Percentiles rank a stretch among this genome's conserved stretches.
These are phyloP conservation scores for Aspergillus sp. DNA, from an alignment of 2,329 filamentous ascomycete genomes.

Conservation along the genomic window DNA sequence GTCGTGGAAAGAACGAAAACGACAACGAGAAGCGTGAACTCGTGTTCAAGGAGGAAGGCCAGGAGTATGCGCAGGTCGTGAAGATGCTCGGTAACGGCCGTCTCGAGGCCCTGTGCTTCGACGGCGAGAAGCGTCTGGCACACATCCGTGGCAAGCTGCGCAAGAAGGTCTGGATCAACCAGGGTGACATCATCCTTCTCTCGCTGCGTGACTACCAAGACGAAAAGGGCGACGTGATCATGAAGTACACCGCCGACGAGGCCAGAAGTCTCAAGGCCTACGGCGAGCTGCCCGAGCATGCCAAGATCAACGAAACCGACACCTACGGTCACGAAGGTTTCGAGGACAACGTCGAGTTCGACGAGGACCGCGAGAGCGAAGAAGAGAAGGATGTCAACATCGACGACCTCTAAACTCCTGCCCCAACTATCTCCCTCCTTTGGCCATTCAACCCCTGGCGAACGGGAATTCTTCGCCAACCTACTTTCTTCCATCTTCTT, in stretches of 20 bases:
- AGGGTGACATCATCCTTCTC: conserved; percentile 88
- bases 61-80: conserved; percentile 83
- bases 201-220: conserved; percentile 91
- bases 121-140: conserved; percentile 80
- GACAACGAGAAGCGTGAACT: conserved; percentile 99
- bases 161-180: conserved; percentile 99
- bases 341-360: conserved; percentile 98
- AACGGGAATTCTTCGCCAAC: conserved; percentile 25
- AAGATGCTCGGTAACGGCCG: conserved; percentile 97
- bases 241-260: conserved; percentile 96
- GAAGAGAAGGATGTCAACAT: conserved; percentile 83
- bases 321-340: conserved; percentile 84
- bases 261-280: conserved; percentile 94
- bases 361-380: conserved; percentile 75
- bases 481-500: conserved; percentile 4
- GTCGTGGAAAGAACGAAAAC: conserved; percentile 98
- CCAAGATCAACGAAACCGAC: conserved; percentile 99
- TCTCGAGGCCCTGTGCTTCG: conserved; percentile 91
- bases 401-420: conserved; percentile 76
- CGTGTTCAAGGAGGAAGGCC: conserved; percentile 97
- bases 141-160: conserved; percentile 94
- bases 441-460: conserved; percentile 27
- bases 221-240: conserved; percentile 88
- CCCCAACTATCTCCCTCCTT: conserved; percentile 20
- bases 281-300: conserved; percentile 92